Evolutionary conservation across 225 moss, liverwort and hornwort species (phyloP).

Genomic region (Pseudisothecium myosuroides): DNA sequence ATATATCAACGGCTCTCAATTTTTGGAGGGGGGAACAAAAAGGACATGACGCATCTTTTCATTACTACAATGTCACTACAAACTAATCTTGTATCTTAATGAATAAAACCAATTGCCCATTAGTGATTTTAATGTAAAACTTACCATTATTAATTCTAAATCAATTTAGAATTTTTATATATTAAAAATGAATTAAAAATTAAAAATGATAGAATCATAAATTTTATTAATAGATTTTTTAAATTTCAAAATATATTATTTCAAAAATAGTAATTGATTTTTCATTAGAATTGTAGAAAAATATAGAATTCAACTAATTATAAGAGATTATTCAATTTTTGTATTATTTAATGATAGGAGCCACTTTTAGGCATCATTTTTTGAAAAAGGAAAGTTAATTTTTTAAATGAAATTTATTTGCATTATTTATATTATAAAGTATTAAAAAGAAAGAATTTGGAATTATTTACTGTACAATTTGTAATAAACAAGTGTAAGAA

Average conservation of each 20-base stretch:
- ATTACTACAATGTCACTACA: no score
- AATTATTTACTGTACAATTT: neutral
- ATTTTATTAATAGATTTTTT: neutral
- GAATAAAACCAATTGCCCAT: neutral
- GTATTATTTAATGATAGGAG: neutral
- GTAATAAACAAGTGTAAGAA: neutral
- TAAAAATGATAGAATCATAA: no score
- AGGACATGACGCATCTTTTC: no score
- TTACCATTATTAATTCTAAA: no score
- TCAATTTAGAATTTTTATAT: neutral
- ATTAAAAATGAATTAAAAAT: no score
- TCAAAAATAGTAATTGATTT: neutral
- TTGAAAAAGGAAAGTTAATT: no score
- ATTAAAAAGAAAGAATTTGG: neutral
- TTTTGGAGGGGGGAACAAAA: no score
- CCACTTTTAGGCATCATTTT: neutral
- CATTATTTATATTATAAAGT: neutral
- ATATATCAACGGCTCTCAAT: no score
- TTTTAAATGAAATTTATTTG: neutral
- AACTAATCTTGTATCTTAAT: neutral
- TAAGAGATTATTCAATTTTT: neutral
- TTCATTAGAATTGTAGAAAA: neutral
- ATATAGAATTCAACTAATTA: neutral
- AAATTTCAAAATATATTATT: no score
- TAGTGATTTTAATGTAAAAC: neutral